These are phyloP conservation scores for Lasiosphaeria hispida DNA, from an alignment of 495 filamentous ascomycete species.

Conservation along the genomic window DNA sequence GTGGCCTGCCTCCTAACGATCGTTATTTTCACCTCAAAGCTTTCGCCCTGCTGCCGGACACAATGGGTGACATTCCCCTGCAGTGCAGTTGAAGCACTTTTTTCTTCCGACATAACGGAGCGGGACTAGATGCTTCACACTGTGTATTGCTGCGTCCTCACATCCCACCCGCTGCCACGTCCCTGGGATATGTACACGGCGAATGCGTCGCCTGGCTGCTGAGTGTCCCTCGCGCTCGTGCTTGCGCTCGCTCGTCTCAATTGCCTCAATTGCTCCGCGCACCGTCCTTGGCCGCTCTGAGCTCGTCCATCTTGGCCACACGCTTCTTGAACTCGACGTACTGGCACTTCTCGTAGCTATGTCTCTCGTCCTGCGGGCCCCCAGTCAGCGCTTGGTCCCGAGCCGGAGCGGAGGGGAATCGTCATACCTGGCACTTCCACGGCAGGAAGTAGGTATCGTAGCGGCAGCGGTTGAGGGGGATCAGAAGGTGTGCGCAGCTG, in stretches of 20 bases:
- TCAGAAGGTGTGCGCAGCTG: slow-evolving; percentile 88
- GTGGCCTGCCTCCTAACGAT: too few species aligned
- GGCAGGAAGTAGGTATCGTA: slow-evolving; percentile 89
- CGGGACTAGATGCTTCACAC: not conserved
- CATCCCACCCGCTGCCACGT: not conserved
- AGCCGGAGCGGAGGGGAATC: slow-evolving; percentile 24
- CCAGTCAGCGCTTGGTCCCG: not conserved
- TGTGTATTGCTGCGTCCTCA: slow-evolving; percentile 9
- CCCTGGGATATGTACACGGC: slow-evolving; percentile 19
- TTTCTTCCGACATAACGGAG: too few species aligned
- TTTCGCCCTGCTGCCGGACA: too few species aligned
- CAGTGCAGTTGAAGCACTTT: too few species aligned
- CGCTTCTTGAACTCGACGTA: slow-evolving; percentile 98
- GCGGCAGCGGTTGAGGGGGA: slow-evolving; percentile 93
- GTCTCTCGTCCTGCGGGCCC: slow-evolving; percentile 74
- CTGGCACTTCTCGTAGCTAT: slow-evolving; percentile 98
- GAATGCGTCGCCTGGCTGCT: slow-evolving; percentile 5
- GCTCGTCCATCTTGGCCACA: slow-evolving; percentile 96
- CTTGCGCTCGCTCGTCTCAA: too few species aligned
- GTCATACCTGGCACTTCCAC: slow-evolving; percentile 90
- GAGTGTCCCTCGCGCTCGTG: slow-evolving; percentile 18
- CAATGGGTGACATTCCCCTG: too few species aligned
- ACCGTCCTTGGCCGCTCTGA: slow-evolving; percentile 81
- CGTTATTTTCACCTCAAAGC: too few species aligned
- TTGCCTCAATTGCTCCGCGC: slow-evolving; percentile 73